These are phyloP conservation scores for Schwanniomyces sp. DNA, from an alignment of 805 yeast species.

Conservation along the genomic window DNA sequence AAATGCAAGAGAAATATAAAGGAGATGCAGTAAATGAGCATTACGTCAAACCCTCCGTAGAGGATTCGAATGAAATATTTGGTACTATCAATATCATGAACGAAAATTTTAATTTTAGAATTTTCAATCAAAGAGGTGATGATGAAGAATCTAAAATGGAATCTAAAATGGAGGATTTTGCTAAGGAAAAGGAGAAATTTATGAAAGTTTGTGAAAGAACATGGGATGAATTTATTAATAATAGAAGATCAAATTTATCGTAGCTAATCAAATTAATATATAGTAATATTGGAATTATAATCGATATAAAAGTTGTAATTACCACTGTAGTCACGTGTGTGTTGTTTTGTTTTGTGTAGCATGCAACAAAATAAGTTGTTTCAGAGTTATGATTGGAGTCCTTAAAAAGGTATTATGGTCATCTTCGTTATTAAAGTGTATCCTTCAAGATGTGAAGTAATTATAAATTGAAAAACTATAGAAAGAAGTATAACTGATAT, in stretches of 20 bases:
- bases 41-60: not conserved
- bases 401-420: no score
- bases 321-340: not conserved
- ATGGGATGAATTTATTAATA: slow-evolving; percentile 39
- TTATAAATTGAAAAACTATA: no score
- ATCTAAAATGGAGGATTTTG: slow-evolving; percentile 6
- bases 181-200: slow-evolving; percentile 36
- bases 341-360: no score
- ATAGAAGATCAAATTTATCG: slow-evolving; percentile 2
- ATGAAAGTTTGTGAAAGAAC: slow-evolving; percentile 43
- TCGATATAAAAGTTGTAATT: no score
- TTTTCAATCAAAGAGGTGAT: slow-evolving; percentile 16
- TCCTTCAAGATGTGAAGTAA: no score
- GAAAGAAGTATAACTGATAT: no score
- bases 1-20: slow-evolving; percentile 29
- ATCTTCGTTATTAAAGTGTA: no score
- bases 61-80: slow-evolving; percentile 22
- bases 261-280: not conserved
- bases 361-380: no score
- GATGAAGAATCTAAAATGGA: not conserved
- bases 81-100: slow-evolving; percentile 38
- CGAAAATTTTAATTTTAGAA: slow-evolving; percentile 35
- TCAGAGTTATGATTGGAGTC: no score
- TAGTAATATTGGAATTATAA: no score
- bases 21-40: slow-evolving; percentile 8